Percentiles rank a stretch among this genome's conserved stretches.
phyloP scores from a whole-genome alignment of 495 filamentous ascomycete genomes.

The Venustampulla echinocandica region DNA sequence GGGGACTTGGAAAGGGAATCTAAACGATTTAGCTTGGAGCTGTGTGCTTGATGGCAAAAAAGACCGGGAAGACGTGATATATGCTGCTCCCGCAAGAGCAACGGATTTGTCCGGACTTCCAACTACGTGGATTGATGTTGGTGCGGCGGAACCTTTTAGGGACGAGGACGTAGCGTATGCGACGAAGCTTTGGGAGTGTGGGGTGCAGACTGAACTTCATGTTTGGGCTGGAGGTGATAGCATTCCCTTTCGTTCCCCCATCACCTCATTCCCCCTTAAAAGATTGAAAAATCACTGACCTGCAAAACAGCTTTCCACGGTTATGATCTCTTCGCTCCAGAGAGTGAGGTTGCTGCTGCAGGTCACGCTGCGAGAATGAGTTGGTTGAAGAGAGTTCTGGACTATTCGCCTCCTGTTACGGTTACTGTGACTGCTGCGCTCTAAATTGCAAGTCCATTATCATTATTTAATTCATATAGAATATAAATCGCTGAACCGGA shows the following conservation, averaged over 20 bases:
- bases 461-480: too few species aligned
- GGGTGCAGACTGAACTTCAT: conserved; percentile 30
- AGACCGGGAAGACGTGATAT: conserved; percentile 14
- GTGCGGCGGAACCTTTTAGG: conserved; percentile 28
- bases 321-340: conserved; percentile 4
- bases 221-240: conserved; percentile 26
- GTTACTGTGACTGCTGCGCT: background rate
- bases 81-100: conserved; percentile 28
- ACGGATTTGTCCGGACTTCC: conserved; percentile 26
- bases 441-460: too few species aligned
- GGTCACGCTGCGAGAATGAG: background rate
- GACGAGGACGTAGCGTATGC: conserved; percentile 31
- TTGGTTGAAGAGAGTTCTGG: background rate
- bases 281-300: background rate
- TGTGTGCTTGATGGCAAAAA: conserved; percentile 23
- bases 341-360: conserved; percentile 11
- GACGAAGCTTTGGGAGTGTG: conserved; percentile 26
- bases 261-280: background rate
- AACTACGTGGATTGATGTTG: conserved; percentile 28
- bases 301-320: background rate
- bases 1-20: conserved; percentile 28
- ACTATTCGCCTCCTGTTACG: background rate
- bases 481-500: too few species aligned
- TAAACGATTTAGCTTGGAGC: conserved; percentile 29
- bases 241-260: too few species aligned